A percentile compares a stretch with the other conserved stretches of the same genome.
phyloP scores from a whole-genome alignment of 371 early-diverging fungal species.

The Vairimorpha necatrix region DNA sequence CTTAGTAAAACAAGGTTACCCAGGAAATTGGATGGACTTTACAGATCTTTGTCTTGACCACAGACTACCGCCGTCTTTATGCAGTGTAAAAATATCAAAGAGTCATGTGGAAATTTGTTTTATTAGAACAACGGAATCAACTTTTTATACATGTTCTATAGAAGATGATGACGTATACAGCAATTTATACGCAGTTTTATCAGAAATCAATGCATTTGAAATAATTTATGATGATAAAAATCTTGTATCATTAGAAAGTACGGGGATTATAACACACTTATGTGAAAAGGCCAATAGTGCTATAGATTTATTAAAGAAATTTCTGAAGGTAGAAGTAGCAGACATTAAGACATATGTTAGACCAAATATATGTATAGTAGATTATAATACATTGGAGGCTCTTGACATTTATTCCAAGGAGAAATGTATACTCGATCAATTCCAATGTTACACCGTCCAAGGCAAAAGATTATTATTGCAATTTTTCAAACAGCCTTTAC shows the following conservation, averaged over 20 bases:
- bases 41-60: constrained; percentile 54
- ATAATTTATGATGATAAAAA: constrained; percentile 50
- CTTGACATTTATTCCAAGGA: constrained; percentile 27
- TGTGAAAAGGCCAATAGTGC: constrained; percentile 20
- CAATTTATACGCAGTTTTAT: constrained; percentile 49
- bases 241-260: constrained; percentile 34
- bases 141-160: constrained; percentile 35
- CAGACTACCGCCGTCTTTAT: constrained; percentile 39
- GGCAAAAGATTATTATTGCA: constrained; percentile 58
- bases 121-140: constrained; percentile 30
- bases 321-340: constrained; percentile 32
- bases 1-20: constrained; percentile 52
- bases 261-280: constrained; percentile 35
- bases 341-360: constrained; percentile 17
- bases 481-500: constrained; percentile 55
- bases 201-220: constrained; percentile 58
- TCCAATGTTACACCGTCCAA: constrained; percentile 51
- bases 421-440: constrained; percentile 35
- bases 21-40: constrained; percentile 62
- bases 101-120: constrained; percentile 23
- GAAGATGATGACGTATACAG: constrained; percentile 64
- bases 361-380: constrained; percentile 8
- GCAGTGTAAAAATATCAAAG: constrained; percentile 32
- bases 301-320: constrained; percentile 28
- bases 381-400: constrained; percentile 4